Evolutionary conservation across 1,284 basidiomycete species (phyloP).

Genomic region (Chalciporus sp.): DNA sequence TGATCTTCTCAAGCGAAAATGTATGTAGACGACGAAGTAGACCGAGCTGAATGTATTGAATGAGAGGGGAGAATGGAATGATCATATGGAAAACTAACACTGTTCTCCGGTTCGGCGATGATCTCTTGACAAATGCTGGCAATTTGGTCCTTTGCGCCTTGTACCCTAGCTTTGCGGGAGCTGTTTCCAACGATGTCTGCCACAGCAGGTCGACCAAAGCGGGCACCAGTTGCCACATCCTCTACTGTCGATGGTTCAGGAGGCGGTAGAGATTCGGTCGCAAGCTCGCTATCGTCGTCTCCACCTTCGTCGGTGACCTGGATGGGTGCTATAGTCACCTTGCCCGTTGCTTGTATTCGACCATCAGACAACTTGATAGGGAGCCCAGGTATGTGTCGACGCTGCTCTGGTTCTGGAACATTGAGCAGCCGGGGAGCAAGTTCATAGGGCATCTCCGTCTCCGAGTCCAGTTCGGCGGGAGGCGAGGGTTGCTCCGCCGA

Average conservation of each 20-base stretch:
- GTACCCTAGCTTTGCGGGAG: conserved; percentile 72
- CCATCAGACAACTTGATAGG: conserved; percentile 88
- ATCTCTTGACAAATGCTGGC: conserved; percentile 89
- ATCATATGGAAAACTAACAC: conserved; percentile 48
- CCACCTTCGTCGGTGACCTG: conserved; percentile 46
- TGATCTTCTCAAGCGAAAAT: conserved; percentile 76
- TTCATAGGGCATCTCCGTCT: conserved; percentile 77
- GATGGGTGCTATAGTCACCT: conserved; percentile 39
- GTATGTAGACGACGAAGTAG: conserved; percentile 85
- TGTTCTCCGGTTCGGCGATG: conserved; percentile 82
- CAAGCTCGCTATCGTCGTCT: conserved; percentile 40
- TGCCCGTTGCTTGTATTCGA: conserved; percentile 63
- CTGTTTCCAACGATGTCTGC: conserved; percentile 70
- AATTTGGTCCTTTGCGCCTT: conserved; percentile 87
- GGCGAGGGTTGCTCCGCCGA: conserved; percentile 19
- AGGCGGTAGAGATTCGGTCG: conserved; percentile 26
- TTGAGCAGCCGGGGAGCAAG: conserved; percentile 54
- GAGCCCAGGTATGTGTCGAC: conserved; percentile 64
- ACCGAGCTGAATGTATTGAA: conserved; percentile 60
- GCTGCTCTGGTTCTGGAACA: conserved; percentile 46
- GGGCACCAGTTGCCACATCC: conserved; percentile 74
- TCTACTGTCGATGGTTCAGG: conserved; percentile 43
- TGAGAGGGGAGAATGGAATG: conserved; percentile 19
- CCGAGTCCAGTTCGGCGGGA: conserved; percentile 45
- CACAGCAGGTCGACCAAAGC: conserved; percentile 82